phyloP scores from a whole-genome alignment of 2,329 filamentous ascomycete species.

The Metarhizium robertsii region DNA sequence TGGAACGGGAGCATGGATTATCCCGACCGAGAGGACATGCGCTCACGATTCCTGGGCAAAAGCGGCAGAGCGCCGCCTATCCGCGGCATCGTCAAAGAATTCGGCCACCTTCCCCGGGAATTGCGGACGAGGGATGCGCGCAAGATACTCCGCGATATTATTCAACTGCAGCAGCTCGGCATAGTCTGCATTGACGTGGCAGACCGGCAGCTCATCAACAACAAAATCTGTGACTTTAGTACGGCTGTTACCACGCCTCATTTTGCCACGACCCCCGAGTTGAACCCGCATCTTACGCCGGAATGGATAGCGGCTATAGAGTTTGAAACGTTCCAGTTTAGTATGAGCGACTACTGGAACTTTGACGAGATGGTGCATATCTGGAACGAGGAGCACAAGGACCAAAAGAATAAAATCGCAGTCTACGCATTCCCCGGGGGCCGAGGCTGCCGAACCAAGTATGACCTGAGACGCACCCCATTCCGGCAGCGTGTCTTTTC shows the following conservation, averaged over 20 bases:
- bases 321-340: background rate
- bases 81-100: slow-evolving; percentile 14
- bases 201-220: slow-evolving; percentile 11
- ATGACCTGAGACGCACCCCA: background rate
- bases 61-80: slow-evolving; percentile 10
- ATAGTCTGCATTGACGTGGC: background rate
- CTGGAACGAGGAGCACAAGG: background rate
- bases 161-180: background rate
- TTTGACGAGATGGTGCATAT: background rate
- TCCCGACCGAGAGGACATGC: too few relatives aligned
- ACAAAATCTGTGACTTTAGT: slow-evolving; percentile 17
- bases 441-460: background rate
- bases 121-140: background rate
- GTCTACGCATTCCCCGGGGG: background rate
- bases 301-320: background rate
- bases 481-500: background rate
- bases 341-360: background rate
- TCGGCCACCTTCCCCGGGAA: background rate
- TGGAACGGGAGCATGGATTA: too few relatives aligned
- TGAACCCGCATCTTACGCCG: background rate
- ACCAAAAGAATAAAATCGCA: background rate
- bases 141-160: background rate
- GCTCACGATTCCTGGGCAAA: slow-evolving; percentile 2
- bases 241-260: slow-evolving; percentile 16
- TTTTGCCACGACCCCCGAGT: slow-evolving; percentile 5